Base-by-base conservation (phyloP, 306 rosid genomes). In the Prunus armeniaca region DNA sequence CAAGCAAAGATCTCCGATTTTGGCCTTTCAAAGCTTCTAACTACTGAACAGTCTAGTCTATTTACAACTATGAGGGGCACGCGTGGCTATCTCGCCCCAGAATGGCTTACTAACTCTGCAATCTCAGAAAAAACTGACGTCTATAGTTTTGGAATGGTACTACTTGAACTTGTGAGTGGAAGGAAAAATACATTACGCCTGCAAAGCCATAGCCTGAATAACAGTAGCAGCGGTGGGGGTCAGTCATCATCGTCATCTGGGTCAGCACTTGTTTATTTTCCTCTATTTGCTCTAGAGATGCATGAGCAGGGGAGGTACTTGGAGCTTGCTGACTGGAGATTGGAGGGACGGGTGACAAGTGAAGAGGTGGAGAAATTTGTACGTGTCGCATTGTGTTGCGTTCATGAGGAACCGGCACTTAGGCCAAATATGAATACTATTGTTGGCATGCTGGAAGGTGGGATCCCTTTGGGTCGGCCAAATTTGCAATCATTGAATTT, bases 31-130 rank as follows among this genome's bases (percentile, higher is more conserved):
- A 94, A 94, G 77, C 90, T 92, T 70, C 90, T 92, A 24, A 81
- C 89, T 24, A 88, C 96, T 0, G 95, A 92, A 74, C 91, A 89
- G 68, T 94, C 96, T 22, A 89, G 95, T 81, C 84, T 94, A 18
- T 94, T 94, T 82, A 94, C 98, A 70, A 94, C 97, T 20, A 92
- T 94, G 97, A 84, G 97, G 87, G 97, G 97, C 68, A 94, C 98
- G 1, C 95, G 96, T 1, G 97, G 98, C 20, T 92, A 94, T 66
- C 96, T 94, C 45, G 97, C 95, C 51, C 98, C 98, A 3, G 96
- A 94, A 82, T 94, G 98, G 97, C 95, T 94, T 3, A 94, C 98
- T 1, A 94, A 86, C 78, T 80, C 97, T 0, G 93, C 97, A 7
- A 92, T 94, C 46, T 84, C 98, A 0, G 98, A 94, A 22, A 94